Percentiles rank a stretch among this genome's conserved stretches.
These are phyloP conservation scores for Typha latifolia DNA, from an alignment of 176 grass and related monocot genomes.

Conservation along the genomic window DNA sequence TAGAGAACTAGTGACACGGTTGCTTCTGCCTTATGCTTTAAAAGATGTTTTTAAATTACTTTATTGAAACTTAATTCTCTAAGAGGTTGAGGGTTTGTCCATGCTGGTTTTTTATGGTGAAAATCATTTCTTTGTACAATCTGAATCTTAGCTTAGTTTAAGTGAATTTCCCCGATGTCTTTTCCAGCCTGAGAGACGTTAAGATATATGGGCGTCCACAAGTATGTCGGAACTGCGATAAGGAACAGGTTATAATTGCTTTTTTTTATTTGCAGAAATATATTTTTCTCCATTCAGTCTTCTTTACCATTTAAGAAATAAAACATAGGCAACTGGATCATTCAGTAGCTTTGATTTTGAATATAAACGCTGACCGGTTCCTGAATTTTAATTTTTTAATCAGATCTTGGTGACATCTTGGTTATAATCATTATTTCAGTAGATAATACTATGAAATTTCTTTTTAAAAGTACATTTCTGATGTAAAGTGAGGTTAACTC, in stretches of 20 bases:
- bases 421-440: no score
- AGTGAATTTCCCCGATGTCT: neutral
- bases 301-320: neutral
- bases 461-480: no score
- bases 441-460: no score
- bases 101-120: neutral
- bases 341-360: neutral
- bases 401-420: no score
- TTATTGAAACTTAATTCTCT: no score
- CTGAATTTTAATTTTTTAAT: no score
- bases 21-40: no score
- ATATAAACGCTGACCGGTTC: no score
- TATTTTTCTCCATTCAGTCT: neutral
- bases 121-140: neutral
- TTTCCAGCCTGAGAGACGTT: neutral
- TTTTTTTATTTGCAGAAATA: neutral
- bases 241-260: slow-evolving; percentile 4
- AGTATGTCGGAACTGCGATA: slow-evolving; percentile 2
- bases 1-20: no score
- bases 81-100: no score
- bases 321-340: neutral
- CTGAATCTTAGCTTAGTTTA: neutral
- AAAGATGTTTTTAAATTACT: no score
- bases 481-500: no score
- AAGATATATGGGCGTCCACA: neutral